A percentile compares a stretch with the other conserved stretches of the same genome.
phyloP scores from a whole-genome alignment of 805 yeast genomes.

The Yamadazyma paraphyllophila region DNA sequence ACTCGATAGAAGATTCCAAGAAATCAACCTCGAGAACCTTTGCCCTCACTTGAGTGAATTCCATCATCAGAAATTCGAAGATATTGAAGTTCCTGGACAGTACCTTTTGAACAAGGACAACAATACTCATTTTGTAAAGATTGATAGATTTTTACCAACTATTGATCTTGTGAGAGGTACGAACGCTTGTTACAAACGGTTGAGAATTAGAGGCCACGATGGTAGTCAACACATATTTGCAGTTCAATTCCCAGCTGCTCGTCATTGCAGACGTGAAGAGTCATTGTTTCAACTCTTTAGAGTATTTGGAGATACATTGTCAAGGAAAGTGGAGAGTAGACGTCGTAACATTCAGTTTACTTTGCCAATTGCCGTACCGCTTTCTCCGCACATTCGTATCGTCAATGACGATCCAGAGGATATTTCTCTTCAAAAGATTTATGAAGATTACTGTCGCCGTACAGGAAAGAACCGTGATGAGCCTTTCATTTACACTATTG shows the following conservation, averaged over 20 bases:
- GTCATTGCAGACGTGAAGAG: slow-evolving; percentile 96
- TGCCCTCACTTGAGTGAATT: slow-evolving; percentile 96
- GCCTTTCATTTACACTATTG: slow-evolving; percentile 81
- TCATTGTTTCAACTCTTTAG: slow-evolving; percentile 89
- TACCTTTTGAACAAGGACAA: slow-evolving; percentile 84
- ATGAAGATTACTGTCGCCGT: slow-evolving; percentile 80
- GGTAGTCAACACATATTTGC: slow-evolving; percentile 91
- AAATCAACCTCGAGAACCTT: slow-evolving; percentile 79
- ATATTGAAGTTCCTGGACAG: slow-evolving; percentile 96
- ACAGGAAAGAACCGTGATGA: slow-evolving; percentile 79
- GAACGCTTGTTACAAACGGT: slow-evolving; percentile 83
- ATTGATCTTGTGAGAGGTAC: slow-evolving; percentile 88
- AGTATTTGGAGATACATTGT: slow-evolving; percentile 76
- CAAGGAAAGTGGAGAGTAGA: slow-evolving; percentile 82
- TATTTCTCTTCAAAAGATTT: slow-evolving; percentile 74
- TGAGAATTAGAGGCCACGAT: slow-evolving; percentile 89
- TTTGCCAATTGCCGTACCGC: slow-evolving; percentile 86
- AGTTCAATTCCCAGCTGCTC: slow-evolving; percentile 95
- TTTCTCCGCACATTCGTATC: slow-evolving; percentile 91
- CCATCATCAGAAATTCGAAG: slow-evolving; percentile 98
- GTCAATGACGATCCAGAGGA: slow-evolving; percentile 79
- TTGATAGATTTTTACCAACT: slow-evolving; percentile 87
- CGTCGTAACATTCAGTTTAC: slow-evolving; percentile 82
- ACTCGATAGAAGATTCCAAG: slow-evolving; percentile 77
- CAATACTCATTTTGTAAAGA: slow-evolving; percentile 87